A percentile compares a stretch with the other conserved stretches of the same genome.
Conservation (phyloP, 306 rosid species). For the Lathyrus sativus region DNA sequence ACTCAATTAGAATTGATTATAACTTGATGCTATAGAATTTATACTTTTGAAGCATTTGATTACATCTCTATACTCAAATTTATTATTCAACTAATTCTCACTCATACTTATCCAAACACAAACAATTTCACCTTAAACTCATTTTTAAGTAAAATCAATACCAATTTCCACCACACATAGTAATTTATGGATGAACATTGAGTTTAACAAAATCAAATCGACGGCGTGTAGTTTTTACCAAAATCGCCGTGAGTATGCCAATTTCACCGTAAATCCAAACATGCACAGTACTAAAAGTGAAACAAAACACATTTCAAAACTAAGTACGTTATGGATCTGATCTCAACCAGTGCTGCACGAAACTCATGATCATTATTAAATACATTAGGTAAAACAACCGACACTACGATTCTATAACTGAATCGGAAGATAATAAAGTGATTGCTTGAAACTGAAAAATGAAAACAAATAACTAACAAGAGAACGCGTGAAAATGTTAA, state of each 20-base stretch:
- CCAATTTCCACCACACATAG: neutral
- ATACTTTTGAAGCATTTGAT: neutral
- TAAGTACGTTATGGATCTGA: constrained; percentile 22
- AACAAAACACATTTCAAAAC: neutral
- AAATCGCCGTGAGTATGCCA: too few species aligned
- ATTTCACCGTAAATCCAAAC: too few species aligned
- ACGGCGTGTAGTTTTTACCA: too few species aligned
- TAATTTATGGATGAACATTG: too few species aligned
- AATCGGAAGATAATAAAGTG: neutral
- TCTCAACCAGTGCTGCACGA: neutral
- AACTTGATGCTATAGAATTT: neutral
- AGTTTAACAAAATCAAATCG: too few species aligned
- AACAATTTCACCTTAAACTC: neutral
- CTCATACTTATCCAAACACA: neutral
- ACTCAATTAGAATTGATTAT: neutral
- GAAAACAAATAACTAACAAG: neutral
- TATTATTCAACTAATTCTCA: neutral
- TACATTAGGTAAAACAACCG: neutral
- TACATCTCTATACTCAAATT: neutral
- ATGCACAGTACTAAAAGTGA: neutral
- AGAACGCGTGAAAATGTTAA: neutral
- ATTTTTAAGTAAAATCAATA: neutral
- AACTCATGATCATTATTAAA: neutral
- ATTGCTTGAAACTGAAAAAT: neutral
- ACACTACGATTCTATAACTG: neutral